Percentiles rank a stretch among this genome's conserved stretches.
Evolutionary conservation across 768 basidiomycete species (phyloP).

Genomic region (Strobilomyces dryophilus): DNA sequence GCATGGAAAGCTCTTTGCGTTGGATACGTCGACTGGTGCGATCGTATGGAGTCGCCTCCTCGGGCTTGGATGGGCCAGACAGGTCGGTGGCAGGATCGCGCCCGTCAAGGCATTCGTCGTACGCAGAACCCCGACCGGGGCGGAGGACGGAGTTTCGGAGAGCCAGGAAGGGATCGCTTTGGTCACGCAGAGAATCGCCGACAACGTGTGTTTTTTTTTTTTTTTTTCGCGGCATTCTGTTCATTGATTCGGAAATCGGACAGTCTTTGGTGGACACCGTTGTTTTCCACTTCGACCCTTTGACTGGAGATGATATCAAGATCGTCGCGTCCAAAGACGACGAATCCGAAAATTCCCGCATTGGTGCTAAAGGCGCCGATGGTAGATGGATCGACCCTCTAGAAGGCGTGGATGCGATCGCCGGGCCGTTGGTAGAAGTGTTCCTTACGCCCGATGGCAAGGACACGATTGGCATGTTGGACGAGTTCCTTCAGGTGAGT

Average conservation of each 20-base stretch:
- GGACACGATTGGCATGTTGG: slow-evolving; percentile 62
- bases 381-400: slow-evolving; percentile 35
- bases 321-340: slow-evolving; percentile 19
- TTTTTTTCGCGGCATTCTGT: not conserved
- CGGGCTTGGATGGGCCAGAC: slow-evolving; percentile 64
- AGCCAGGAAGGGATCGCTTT: slow-evolving; percentile 51
- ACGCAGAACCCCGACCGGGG: slow-evolving; percentile 29
- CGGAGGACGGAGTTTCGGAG: not conserved
- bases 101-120: slow-evolving; percentile 61
- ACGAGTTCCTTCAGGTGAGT: slow-evolving; percentile 71
- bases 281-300: slow-evolving; percentile 68
- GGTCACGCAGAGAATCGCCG: slow-evolving; percentile 55
- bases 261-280: slow-evolving; percentile 68
- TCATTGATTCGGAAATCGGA: slow-evolving; percentile 5
- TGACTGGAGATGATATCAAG: slow-evolving; percentile 66
- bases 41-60: slow-evolving; percentile 79
- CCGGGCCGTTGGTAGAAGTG: slow-evolving; percentile 55
- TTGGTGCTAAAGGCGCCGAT: slow-evolving; percentile 2
- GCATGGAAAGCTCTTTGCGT: slow-evolving; percentile 72
- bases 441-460: slow-evolving; percentile 46
- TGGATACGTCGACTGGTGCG: slow-evolving; percentile 76
- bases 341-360: not conserved
- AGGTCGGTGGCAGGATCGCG: slow-evolving; percentile 50
- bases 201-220: slow-evolving; percentile 50
- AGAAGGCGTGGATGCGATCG: slow-evolving; percentile 58